Base-by-base conservation (phyloP, 176 grass and related monocot species). In the Avena insularis region DNA sequence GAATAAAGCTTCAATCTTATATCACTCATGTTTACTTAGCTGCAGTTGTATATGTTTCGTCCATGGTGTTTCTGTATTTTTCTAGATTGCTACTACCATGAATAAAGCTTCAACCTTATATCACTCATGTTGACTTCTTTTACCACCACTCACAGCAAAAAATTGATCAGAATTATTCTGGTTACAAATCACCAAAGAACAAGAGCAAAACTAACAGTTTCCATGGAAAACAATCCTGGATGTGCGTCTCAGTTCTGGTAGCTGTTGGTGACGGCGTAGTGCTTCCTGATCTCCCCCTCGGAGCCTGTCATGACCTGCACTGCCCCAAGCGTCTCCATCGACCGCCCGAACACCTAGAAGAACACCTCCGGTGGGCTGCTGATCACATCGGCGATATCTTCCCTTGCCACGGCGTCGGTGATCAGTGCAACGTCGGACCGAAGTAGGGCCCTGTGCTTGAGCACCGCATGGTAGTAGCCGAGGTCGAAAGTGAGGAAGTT, bases 401-500 rank as follows among this genome's bases (percentile, higher is more conserved):
- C 85, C 27, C 66, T 83, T 23, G 93, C 48, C 33, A 70, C 86
- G 0, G 85, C 9, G 35, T 92, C 71, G 1, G 91, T 86, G 70
- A 95, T 50, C 1, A 98, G 78, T 45, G 88, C 77, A 5, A 90
- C 93, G 66, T 98, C 93, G 3, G 95, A 98, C 14, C 58, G 67
- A 77, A 98, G 80, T 36, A 98, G 93, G n/a, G 84, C 90, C 71
- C 91, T 57, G 86, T 89, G 85, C 86, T 87, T 95, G 31, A 93
- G 78, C 51, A 98, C 38, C 20, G 75, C 84, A 12, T 87, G 83
- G 88, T 98, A 95, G 87, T 98, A 93, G n/a, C 89, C 86, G 0
- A 85, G 81, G 67, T 98, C 93, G n/a, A 98, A 95, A 7, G 93
- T 95, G 23, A 91, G 64, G 90, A 82, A 87, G 82, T 93, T 98